Conservation (phyloP, 1,284 basidiomycete species). For the Ganoderma resinaceum region DNA sequence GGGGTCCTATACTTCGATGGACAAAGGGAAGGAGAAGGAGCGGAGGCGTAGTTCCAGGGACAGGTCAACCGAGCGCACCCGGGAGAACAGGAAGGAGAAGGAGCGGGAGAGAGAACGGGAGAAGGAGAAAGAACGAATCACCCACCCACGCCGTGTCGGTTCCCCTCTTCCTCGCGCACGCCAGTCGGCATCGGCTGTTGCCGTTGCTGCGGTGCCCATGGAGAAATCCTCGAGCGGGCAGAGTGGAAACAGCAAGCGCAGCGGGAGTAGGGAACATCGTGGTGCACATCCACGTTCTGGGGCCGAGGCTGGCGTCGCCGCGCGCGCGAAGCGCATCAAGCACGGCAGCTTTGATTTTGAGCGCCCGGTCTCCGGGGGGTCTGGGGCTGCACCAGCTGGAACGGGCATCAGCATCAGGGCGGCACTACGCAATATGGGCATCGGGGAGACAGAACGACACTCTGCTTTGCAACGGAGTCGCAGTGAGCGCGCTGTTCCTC, state of each 20-base stretch:
- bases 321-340: constrained; percentile 47
- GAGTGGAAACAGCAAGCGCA: constrained; percentile 36
- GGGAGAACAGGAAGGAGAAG: constrained; percentile 28
- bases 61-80: constrained; percentile 20
- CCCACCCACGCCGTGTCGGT: constrained; percentile 39
- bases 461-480: constrained; percentile 30
- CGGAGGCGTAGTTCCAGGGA: constrained; percentile 26
- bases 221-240: constrained; percentile 38
- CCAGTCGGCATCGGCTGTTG: constrained; percentile 31
- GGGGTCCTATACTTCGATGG: constrained; percentile 26
- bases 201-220: constrained; percentile 32
- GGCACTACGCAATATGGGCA: constrained; percentile 33
- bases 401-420: constrained; percentile 31
- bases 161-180: constrained; percentile 37
- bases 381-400: constrained; percentile 4
- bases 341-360: constrained; percentile 82
- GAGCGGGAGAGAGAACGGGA: constrained; percentile 30
- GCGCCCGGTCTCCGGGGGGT: constrained; percentile 42
- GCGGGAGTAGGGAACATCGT: constrained; percentile 35
- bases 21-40: constrained; percentile 38
- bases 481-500: constrained; percentile 25
- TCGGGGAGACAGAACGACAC: constrained; percentile 17
- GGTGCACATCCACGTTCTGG: constrained; percentile 21
- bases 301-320: constrained; percentile 24
- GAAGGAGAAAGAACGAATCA: constrained; percentile 37